Conservation (phyloP, 2,329 filamentous ascomycete species). For the Pseudogymnoascus sp. region DNA sequence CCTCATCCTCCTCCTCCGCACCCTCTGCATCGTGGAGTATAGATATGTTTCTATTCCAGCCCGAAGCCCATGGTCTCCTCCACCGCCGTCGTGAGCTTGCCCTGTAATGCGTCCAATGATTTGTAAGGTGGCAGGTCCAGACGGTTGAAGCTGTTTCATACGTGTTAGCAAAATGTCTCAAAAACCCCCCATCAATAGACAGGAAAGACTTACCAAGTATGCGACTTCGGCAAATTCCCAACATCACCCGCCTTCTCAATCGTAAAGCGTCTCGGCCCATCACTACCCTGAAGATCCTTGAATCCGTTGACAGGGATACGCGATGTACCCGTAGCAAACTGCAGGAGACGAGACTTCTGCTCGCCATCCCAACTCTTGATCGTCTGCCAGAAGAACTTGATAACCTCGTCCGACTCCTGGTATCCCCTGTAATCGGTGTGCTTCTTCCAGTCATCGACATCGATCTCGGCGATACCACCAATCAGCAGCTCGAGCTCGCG, state of each 20-base stretch:
- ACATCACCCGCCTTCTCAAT: conserved; percentile 96
- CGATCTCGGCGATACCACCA: conserved; percentile 98
- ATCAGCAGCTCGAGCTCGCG: conserved; percentile 93
- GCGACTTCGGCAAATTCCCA: conserved; percentile 86
- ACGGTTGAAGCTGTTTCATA: conserved; percentile 73
- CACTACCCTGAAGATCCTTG: conserved; percentile 96
- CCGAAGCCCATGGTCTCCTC: conserved; percentile 99
- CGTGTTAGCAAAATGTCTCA: conserved; percentile 18
- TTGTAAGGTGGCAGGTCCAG: conserved; percentile 94
- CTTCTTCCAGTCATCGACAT: conserved; percentile 99
- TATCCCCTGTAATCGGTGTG: conserved; percentile 98
- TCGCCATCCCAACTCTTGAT: conserved; percentile 96
- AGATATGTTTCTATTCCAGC: conserved; percentile 64
- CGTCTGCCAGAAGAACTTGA: conserved; percentile 98
- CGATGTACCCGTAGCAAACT: conserved; percentile 95
- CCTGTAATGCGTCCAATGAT: conserved; percentile 71
- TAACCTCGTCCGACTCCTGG: conserved; percentile 94
- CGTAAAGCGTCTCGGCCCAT: conserved; percentile 89
- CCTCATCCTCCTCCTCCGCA: background rate
- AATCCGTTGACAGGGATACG: conserved; percentile 98
- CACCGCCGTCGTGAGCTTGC: conserved; percentile 92
- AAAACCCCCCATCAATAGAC: background rate
- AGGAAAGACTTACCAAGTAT: conserved; percentile 73
- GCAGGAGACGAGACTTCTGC: conserved; percentile 90
- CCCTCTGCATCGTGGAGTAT: background rate